phyloP scores from a whole-genome alignment of 345 rosid genomes.

The Erysimum cheiranthoides region DNA sequence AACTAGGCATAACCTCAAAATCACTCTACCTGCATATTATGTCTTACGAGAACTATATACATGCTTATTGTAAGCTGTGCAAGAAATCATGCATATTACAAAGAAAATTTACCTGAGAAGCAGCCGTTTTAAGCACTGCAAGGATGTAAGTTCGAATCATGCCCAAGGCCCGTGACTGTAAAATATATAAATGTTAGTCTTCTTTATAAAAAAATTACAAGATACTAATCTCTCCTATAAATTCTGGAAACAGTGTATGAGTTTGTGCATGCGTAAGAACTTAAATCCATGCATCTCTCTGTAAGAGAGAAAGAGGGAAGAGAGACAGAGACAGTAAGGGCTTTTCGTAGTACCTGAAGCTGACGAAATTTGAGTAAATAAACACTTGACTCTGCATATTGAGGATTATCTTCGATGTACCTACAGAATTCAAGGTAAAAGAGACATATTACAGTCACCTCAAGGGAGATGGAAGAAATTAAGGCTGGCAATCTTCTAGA shows the following conservation, averaged over 20 bases:
- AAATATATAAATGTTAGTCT: slow-evolving; percentile 35
- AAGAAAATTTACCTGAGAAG: slow-evolving; percentile 67
- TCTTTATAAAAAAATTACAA: slow-evolving; percentile 20
- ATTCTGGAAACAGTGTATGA: slow-evolving; percentile 15
- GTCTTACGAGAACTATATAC: neutral
- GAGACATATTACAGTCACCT: slow-evolving; percentile 21
- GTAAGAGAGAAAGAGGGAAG: slow-evolving; percentile 24
- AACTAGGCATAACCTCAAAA: slow-evolving; percentile 24
- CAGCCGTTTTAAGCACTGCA: slow-evolving; percentile 83
- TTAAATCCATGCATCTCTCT: slow-evolving; percentile 10
- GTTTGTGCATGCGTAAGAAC: slow-evolving; percentile 30
- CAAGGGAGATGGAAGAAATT: slow-evolving; percentile 10
- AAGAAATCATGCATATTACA: slow-evolving; percentile 23
- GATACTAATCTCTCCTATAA: slow-evolving; percentile 12
- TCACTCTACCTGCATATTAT: neutral
- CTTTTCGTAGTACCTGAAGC: slow-evolving; percentile 74
- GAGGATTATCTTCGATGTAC: slow-evolving; percentile 88
- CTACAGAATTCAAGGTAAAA: slow-evolving; percentile 46
- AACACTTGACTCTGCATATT: slow-evolving; percentile 93
- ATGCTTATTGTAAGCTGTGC: slow-evolving; percentile 21
- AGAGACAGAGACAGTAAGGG: slow-evolving; percentile 17
- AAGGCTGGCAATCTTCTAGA: neutral
- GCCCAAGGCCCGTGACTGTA: slow-evolving; percentile 96
- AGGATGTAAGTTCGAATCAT: slow-evolving; percentile 91
- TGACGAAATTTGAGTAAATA: slow-evolving; percentile 96